phyloP scores from a whole-genome alignment of 108 stramenopile species.

The Discostella stelligeroides region DNA sequence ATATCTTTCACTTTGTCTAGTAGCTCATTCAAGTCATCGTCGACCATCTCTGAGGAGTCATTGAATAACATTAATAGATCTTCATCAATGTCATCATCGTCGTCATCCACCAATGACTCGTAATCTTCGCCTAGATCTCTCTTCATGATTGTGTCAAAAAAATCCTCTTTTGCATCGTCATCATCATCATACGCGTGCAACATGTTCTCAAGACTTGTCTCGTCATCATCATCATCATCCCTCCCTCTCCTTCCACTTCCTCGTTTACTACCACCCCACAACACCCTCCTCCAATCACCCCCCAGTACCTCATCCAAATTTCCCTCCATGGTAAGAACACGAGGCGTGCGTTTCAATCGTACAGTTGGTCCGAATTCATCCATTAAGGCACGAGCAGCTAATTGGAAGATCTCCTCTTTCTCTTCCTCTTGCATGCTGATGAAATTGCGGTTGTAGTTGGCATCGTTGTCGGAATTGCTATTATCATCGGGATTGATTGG shows the following conservation, averaged over 20 bases:
- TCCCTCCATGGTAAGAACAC: slow-evolving; percentile 42
- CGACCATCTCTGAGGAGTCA: slow-evolving; percentile 12
- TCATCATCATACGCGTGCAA: slow-evolving; percentile 19
- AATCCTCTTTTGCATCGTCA: slow-evolving; percentile 33
- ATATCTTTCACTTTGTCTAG: neutral
- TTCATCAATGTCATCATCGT: slow-evolving; percentile 46
- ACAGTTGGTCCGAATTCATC: slow-evolving; percentile 35
- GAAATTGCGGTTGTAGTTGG: neutral
- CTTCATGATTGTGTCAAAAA: slow-evolving; percentile 49
- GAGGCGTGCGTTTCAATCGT: slow-evolving; percentile 40
- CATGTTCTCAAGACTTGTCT: slow-evolving; percentile 28
- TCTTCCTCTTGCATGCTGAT: slow-evolving; percentile 24
- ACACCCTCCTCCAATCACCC: slow-evolving; percentile 42
- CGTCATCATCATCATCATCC: too few relatives aligned
- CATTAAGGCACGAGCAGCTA: slow-evolving; percentile 39
- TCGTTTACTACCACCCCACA: slow-evolving; percentile 18
- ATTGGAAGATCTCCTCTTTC: slow-evolving; percentile 46
- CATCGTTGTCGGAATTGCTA: neutral
- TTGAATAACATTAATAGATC: slow-evolving; percentile 40
- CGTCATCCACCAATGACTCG: slow-evolving; percentile 29
- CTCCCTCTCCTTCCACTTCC: neutral
- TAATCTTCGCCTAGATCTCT: slow-evolving; percentile 49
- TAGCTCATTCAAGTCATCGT: slow-evolving; percentile 5
- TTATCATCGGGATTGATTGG: slow-evolving; percentile 41
- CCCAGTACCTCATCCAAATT: slow-evolving; percentile 31